These are phyloP conservation scores for Fusarium fracticaudum DNA, from an alignment of 2,329 filamentous ascomycete species.

Conservation along the genomic window DNA sequence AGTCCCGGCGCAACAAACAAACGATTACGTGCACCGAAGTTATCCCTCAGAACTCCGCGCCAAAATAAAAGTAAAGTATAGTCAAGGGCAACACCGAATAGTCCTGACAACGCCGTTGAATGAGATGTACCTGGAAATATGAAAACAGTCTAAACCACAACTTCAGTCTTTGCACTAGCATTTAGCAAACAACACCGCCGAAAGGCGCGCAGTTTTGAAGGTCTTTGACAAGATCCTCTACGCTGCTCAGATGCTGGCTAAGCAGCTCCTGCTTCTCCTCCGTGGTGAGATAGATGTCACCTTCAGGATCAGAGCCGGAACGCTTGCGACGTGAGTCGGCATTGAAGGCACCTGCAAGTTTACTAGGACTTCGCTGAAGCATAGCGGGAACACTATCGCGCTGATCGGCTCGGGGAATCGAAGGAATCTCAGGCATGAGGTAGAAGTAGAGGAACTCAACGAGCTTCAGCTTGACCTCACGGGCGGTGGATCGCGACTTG, in stretches of 20 bases:
- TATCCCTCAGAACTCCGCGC: slow-evolving; percentile 41
- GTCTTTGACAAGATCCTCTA: slow-evolving; percentile 86
- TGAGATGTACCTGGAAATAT: not conserved
- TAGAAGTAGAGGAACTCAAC: slow-evolving; percentile 99
- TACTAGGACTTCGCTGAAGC: slow-evolving; percentile 74
- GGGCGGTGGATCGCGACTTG: slow-evolving; percentile 84
- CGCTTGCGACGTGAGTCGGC: slow-evolving; percentile 46
- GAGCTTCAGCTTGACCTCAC: slow-evolving; percentile 94
- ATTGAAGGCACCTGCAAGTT: slow-evolving; percentile 67
- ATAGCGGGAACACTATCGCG: slow-evolving; percentile 60
- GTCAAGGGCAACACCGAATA: slow-evolving; percentile 19
- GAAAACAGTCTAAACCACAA: not conserved
- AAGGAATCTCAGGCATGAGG: slow-evolving; percentile 87
- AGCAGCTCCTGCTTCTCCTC: slow-evolving; percentile 85
- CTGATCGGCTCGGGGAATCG: slow-evolving; percentile 60
- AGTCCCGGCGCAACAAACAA: slow-evolving; percentile 29
- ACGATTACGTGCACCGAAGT: slow-evolving; percentile 31
- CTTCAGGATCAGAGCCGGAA: slow-evolving; percentile 47
- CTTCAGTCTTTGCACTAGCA: not conserved
- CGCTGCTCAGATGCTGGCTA: slow-evolving; percentile 80
- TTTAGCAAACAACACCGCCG: slow-evolving; percentile 65
- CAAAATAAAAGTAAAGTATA: slow-evolving; percentile 9
- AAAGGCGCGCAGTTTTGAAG: slow-evolving; percentile 82
- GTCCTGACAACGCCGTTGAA: slow-evolving; percentile 30
- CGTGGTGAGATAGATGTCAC: slow-evolving; percentile 66